These are phyloP conservation scores for Capsicum rhomboideum DNA, from an alignment of 257 asterid species.

Conservation along the genomic window DNA sequence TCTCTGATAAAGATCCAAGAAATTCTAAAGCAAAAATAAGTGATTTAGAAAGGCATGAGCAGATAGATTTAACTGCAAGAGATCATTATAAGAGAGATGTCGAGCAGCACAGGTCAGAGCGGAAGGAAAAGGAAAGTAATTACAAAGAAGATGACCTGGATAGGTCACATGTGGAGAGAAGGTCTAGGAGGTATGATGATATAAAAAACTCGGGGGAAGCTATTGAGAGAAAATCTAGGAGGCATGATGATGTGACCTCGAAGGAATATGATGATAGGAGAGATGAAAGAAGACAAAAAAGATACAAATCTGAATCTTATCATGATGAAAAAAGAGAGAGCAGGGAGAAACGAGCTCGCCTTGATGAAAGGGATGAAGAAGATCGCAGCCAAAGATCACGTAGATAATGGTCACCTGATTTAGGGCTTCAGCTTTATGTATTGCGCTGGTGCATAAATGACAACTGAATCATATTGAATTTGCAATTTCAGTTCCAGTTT, in stretches of 20 bases:
- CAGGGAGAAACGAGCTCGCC: conserved; percentile 15
- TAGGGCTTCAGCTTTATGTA: not conserved
- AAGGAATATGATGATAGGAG: conserved; percentile 36
- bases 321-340: conserved; percentile 30
- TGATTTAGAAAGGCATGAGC: conserved; percentile 12
- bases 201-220: conserved; percentile 27
- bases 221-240: conserved; percentile 28
- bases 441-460: not conserved
- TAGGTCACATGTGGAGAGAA: conserved; percentile 19
- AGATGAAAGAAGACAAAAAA: conserved; percentile 36
- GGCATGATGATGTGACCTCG: conserved; percentile 17
- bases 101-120: conserved; percentile 16
- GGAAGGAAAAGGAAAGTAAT: conserved; percentile 13
- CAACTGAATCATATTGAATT: not conserved
- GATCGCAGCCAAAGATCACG: conserved; percentile 2
- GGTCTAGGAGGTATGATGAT: conserved; percentile 27
- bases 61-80: conserved; percentile 9
- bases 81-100: conserved; percentile 16
- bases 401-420: not conserved
- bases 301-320: conserved; percentile 27
- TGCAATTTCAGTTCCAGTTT: not conserved
- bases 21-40: conserved; percentile 15
- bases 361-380: conserved; percentile 1
- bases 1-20: conserved; percentile 16
- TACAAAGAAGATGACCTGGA: conserved; percentile 14